Evolutionary conservation across 495 filamentous ascomycete genomes (phyloP).

Genomic region (Astrothelium macrocarpum): DNA sequence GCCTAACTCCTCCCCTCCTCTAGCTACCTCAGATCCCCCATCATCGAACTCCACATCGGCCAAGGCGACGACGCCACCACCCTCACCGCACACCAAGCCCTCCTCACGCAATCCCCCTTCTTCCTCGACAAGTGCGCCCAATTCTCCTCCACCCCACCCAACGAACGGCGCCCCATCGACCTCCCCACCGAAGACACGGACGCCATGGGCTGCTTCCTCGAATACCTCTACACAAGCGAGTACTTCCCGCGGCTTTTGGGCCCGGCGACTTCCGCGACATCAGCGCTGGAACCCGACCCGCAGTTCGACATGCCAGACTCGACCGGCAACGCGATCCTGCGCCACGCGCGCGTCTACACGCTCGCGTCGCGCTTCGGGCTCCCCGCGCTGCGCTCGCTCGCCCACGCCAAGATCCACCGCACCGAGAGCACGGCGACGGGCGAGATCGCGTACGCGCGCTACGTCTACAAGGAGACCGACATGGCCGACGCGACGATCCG

Average conservation of each 20-base stretch:
- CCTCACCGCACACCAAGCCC: constrained; percentile 68
- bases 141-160: constrained; percentile 45
- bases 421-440: constrained; percentile 75
- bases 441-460: constrained; percentile 82
- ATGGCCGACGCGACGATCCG: constrained; percentile 63
- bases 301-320: constrained; percentile 52
- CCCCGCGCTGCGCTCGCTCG: constrained; percentile 61
- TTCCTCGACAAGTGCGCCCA: constrained; percentile 54
- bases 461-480: constrained; percentile 70
- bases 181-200: constrained; percentile 65
- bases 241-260: constrained; percentile 57
- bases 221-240: constrained; percentile 87
- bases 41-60: constrained; percentile 70
- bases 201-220: constrained; percentile 76
- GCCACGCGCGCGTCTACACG: constrained; percentile 82
- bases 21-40: constrained; percentile 65
- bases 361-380: constrained; percentile 72
- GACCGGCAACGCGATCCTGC: constrained; percentile 65
- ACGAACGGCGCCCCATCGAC: constrained; percentile 51
- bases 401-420: constrained; percentile 80
- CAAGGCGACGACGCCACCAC: constrained; percentile 47
- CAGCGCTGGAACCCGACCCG: constrained; percentile 48
- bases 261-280: constrained; percentile 44
- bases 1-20: constrained; percentile 25
- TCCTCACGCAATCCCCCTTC: constrained; percentile 63